Base-by-base conservation (phyloP, 306 rosid genomes). In the Pachyrhizus erosus region DNA sequence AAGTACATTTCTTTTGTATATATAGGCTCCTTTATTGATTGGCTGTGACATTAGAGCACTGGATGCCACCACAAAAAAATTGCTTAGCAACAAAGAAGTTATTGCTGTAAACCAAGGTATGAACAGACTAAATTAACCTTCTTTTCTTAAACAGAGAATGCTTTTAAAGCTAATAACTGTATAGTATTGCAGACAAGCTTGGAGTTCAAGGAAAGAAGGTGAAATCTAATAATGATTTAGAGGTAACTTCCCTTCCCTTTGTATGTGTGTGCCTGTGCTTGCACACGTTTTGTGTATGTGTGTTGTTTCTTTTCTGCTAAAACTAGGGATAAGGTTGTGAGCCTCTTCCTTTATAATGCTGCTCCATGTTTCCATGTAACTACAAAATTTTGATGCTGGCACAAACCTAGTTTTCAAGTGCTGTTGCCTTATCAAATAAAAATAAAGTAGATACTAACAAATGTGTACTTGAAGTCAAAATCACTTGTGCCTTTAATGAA, bases 21-120 rank as follows among this genome's bases (percentile, higher is more conserved):
- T 24, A 62, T 48, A 83, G 86, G 83, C 86, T 62, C 86, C 95
- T 15, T 75, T 93, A 51, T 74, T 93, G 78, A 87, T 91, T 70
- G 97, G 97, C 73, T 93, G 96, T 79, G 97, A 93, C 55, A 46
- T 93, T 87, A 86, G 94, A 67, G 48, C 94, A 75, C 33, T 93
- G 70, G 90, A 90, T 74, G 21, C 34, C 61, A 80, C 81, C 37
- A 88, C 96, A 61, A 46, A 70, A 37, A 79, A 71, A 83, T 23
- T 93, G 49, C 85, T 93, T n/a, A 75, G 87, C 88, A 93, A 93
- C 82, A 49, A 20, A 20, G 91, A 90, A 74, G 94, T 93, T 27
- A 91, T 93, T 74, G 94, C 92, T 27, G 94, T 91, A 79, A 91
- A 93, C 81, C 97, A 93, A 89, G 96, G 97, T 80, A 76, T 0